Conservation (phyloP, 176 grass and related monocot species). For the Zoysia japonica region DNA sequence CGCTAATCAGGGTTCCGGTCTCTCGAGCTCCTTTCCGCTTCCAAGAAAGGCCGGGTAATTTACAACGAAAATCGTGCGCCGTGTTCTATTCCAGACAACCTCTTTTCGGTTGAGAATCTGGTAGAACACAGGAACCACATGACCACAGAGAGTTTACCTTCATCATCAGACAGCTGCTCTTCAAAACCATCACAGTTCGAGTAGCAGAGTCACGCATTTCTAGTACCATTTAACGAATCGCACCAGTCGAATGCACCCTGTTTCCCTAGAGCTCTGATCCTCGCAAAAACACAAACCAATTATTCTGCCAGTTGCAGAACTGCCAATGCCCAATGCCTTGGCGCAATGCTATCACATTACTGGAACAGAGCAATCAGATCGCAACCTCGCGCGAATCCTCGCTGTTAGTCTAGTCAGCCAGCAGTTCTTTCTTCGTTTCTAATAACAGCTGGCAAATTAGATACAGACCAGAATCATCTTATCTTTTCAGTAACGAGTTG, state of each 20-base stretch:
- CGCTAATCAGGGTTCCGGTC: slow-evolving; percentile 6
- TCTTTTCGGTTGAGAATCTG: background rate
- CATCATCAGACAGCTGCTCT: background rate
- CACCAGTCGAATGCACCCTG: background rate
- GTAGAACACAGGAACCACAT: background rate
- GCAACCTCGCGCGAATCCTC: background rate
- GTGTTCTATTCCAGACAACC: background rate
- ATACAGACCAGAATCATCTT: background rate
- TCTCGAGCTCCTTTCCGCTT: background rate
- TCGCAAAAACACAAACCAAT: background rate
- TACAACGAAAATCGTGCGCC: background rate
- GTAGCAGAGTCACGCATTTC: background rate
- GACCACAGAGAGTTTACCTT: background rate
- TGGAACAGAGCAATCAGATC: background rate
- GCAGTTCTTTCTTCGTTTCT: background rate
- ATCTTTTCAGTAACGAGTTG: background rate
- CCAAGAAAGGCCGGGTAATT: background rate
- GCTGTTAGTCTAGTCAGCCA: slow-evolving; percentile 23
- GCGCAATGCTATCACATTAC: background rate
- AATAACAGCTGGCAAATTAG: background rate
- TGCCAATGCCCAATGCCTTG: background rate
- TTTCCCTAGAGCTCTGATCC: background rate
- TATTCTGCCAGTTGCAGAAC: background rate
- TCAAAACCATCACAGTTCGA: background rate
- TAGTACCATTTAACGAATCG: background rate